These are phyloP conservation scores for Puccinia coronata DNA, from an alignment of 1,284 basidiomycete genomes.

Conservation along the genomic window DNA sequence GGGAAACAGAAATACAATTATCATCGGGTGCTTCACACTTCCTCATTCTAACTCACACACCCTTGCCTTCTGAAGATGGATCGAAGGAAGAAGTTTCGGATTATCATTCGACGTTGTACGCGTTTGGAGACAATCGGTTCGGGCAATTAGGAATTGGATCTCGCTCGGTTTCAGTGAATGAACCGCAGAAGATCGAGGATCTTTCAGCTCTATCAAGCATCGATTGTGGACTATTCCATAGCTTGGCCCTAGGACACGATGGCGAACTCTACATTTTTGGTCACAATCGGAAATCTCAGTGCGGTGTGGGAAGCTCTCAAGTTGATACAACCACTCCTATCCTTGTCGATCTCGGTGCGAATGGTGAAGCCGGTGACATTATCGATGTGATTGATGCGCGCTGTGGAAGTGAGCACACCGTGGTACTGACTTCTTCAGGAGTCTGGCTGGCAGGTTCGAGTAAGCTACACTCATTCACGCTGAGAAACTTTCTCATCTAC, in stretches of 20 bases:
- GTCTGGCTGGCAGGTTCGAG: slow-evolving; percentile 42
- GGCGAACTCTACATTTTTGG: slow-evolving; percentile 40
- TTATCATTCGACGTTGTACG: slow-evolving; percentile 25
- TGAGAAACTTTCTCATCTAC: neutral
- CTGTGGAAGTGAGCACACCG: slow-evolving; percentile 46
- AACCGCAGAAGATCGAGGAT: neutral
- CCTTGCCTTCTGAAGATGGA: neutral
- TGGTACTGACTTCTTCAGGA: slow-evolving; percentile 14
- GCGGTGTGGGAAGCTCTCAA: slow-evolving; percentile 16
- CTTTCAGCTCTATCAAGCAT: slow-evolving; percentile 2
- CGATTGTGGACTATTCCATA: slow-evolving; percentile 41
- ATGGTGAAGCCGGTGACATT: slow-evolving; percentile 26
- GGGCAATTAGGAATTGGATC: slow-evolving; percentile 39
- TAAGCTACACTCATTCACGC: neutral
- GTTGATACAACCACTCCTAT: slow-evolving; percentile 13
- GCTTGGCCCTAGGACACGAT: slow-evolving; percentile 13
- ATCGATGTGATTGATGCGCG: slow-evolving; percentile 40
- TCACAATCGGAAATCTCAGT: slow-evolving; percentile 39
- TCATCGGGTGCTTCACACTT: slow-evolving; percentile 43
- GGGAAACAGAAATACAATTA: slow-evolving; percentile 37
- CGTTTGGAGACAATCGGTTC: slow-evolving; percentile 46
- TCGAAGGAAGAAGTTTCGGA: neutral
- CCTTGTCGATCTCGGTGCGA: slow-evolving; percentile 39
- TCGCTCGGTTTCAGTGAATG: slow-evolving; percentile 3
- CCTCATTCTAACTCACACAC: slow-evolving; percentile 35